A percentile compares a stretch with the other conserved stretches of the same genome.
Evolutionary conservation across 805 yeast species (phyloP).

Genomic region (Zygosaccharomyces siamensis): DNA sequence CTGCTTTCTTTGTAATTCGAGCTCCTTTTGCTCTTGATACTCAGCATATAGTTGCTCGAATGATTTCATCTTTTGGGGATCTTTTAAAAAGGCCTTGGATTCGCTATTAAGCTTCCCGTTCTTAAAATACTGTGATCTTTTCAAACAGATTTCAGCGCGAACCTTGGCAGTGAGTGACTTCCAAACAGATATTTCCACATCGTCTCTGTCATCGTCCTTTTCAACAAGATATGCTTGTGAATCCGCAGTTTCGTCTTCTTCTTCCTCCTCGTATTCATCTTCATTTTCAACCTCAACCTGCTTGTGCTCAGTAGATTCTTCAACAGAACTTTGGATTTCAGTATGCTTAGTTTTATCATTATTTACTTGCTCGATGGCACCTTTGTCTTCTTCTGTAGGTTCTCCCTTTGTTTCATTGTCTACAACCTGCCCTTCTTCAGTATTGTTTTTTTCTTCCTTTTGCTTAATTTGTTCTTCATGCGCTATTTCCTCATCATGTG

Average conservation of each 20-base stretch:
- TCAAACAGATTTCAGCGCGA: conserved; percentile 67
- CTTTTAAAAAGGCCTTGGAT: conserved; percentile 65
- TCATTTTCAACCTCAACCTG: conserved; percentile 1
- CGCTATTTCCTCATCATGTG: conserved; percentile 29
- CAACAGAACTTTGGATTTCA: background rate
- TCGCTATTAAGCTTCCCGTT: conserved; percentile 55
- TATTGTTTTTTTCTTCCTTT: conserved; percentile 18
- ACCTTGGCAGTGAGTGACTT: conserved; percentile 73
- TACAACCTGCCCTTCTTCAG: conserved; percentile 27
- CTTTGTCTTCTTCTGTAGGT: background rate
- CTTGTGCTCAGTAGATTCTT: conserved; percentile 9
- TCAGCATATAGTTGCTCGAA: conserved; percentile 36
- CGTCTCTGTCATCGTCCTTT: conserved; percentile 58
- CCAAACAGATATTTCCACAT: conserved; percentile 80
- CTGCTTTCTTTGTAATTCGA: conserved; percentile 26
- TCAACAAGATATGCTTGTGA: conserved; percentile 42
- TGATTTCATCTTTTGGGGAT: conserved; percentile 62
- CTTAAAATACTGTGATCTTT: conserved; percentile 62
- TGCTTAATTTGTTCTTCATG: conserved; percentile 34
- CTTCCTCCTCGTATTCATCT: conserved; percentile 36
- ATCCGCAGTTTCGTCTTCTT: conserved; percentile 42
- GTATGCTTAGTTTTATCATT: conserved; percentile 13
- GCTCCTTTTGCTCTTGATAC: conserved; percentile 29
- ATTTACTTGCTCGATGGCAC: background rate
- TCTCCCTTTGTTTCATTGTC: conserved; percentile 35